phyloP scores from a whole-genome alignment of 352 stramenopile genomes.

The Pythium monospermum region DNA sequence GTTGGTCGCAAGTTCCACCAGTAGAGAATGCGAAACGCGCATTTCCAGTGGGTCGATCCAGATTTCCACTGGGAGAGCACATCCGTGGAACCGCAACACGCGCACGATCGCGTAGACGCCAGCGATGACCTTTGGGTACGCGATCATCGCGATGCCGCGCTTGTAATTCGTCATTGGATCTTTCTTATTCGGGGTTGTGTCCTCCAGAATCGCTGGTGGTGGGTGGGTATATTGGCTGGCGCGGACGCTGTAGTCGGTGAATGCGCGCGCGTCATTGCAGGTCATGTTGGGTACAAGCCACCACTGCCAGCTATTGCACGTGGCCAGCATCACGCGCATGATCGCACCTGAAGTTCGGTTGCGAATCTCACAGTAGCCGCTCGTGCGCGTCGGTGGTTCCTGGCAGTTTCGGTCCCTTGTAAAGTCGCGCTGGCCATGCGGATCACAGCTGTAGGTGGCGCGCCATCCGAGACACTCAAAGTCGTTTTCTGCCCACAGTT shows the following conservation, averaged over 20 bases:
- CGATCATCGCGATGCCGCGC: constrained; percentile 65
- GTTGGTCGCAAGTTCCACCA: constrained; percentile 43
- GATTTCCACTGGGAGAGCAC: constrained; percentile 42
- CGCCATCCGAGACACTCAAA: constrained; percentile 77
- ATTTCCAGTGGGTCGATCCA: constrained; percentile 58
- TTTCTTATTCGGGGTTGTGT: background rate
- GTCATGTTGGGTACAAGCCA: constrained; percentile 42
- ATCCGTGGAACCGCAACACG: constrained; percentile 41
- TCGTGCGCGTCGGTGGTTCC: constrained; percentile 36
- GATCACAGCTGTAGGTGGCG: constrained; percentile 58
- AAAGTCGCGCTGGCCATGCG: constrained; percentile 42
- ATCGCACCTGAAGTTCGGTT: constrained; percentile 53
- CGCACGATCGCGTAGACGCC: constrained; percentile 69
- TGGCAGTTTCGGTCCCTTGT: constrained; percentile 38
- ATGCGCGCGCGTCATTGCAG: constrained; percentile 50
- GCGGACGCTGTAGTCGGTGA: constrained; percentile 66
- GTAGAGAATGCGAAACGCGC: constrained; percentile 44
- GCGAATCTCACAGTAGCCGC: constrained; percentile 67
- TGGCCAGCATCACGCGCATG: constrained; percentile 60
- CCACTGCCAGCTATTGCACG: constrained; percentile 68
- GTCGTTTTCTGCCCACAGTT: constrained; percentile 46
- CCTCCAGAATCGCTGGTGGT: constrained; percentile 14
- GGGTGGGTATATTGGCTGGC: constrained; percentile 38
- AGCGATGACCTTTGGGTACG: constrained; percentile 59
- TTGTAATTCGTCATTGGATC: constrained; percentile 5